Conservation (phyloP, 2,329 filamentous ascomycete genomes). For the Cladosporium velox region DNA sequence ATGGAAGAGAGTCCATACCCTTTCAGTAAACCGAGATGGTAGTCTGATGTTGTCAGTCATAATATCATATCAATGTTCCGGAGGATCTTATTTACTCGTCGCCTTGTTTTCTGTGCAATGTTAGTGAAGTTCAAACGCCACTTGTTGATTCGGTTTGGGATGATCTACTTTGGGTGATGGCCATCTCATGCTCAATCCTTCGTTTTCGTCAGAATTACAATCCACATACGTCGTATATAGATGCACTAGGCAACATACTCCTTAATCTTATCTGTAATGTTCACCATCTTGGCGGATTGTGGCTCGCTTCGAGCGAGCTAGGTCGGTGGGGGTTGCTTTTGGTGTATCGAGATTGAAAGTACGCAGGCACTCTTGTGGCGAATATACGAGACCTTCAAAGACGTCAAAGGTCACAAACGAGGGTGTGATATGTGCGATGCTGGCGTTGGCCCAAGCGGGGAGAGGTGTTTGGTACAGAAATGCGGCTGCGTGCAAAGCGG, state of each 20-base stretch:
- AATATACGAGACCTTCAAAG: background rate
- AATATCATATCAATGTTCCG: background rate
- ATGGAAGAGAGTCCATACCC: constrained; percentile 60
- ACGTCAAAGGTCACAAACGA: background rate
- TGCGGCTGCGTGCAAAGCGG: constrained; percentile 6
- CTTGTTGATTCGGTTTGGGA: constrained; percentile 6
- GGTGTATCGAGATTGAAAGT: background rate
- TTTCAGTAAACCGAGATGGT: constrained; percentile 96
- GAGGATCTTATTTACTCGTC: constrained; percentile 68
- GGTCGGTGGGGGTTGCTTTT: background rate
- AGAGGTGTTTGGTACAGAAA: constrained; percentile 3
- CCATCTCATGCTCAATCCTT: constrained; percentile 99
- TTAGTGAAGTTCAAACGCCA: constrained; percentile 36
- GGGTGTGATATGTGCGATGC: constrained; percentile 1
- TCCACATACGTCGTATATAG: background rate
- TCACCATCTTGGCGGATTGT: constrained; percentile 72
- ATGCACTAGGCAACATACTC: constrained; percentile 63
- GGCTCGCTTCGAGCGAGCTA: constrained; percentile 23
- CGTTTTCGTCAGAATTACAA: constrained; percentile 20
- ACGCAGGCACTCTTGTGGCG: background rate
- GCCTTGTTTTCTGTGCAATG: constrained; percentile 84
- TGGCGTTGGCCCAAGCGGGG: constrained; percentile 8
- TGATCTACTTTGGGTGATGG: constrained; percentile 87
- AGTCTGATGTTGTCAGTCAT: constrained; percentile 65
- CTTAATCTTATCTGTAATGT: constrained; percentile 99